Evolutionary conservation across 257 asterid species (phyloP), one percentile per base, ranked within the genome.

Genomic region (Solanum bulbocastanum): DNA sequence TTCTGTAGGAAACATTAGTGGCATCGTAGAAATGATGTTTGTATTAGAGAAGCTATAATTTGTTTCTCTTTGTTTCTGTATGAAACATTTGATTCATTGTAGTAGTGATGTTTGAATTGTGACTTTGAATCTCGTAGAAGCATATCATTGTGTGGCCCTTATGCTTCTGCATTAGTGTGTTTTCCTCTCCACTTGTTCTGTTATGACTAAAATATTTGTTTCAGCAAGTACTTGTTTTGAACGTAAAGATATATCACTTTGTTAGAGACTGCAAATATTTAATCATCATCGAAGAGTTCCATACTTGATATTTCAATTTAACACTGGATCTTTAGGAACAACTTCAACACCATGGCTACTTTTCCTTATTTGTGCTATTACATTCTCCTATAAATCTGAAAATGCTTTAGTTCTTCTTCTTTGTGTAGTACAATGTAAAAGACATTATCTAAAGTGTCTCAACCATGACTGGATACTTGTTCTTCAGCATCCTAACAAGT

Each of bases 401-500:
- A 81, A 49, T 49, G 9, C 20, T 49, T 0, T n/a, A 16, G 5
- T 76, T 6, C 9, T 37, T 11, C 60, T 40, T 37, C 20, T 37
- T 71, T 9, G 39, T 46, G 30, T 10, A 49, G 7, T 30, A 79
- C 25, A 49, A 81, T 46, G 85, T 82, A 18, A 82, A 27, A 49
- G 44, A 32, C 69, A 49, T 49, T 9, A 62, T 85, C 87, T 94
- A 93, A 12, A 96, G 92, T 65, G 92, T 83, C 89, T 94, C 97
- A 83, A 94, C 93, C 88, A 88, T 66, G 90, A 94, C 79, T 10
- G 98, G 98, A 52, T 94, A 94, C 91, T 94, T 95, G 95, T 94
- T 95, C 92, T 93, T 93, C 10, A 97, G 96, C 98, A 96, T 94
- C 85, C 98, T 92, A 22, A 96, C 96, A 8, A 96, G 94, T 36